phyloP scores from a whole-genome alignment of 305 asterid genomes.

The Stenogyne calaminthoides region DNA sequence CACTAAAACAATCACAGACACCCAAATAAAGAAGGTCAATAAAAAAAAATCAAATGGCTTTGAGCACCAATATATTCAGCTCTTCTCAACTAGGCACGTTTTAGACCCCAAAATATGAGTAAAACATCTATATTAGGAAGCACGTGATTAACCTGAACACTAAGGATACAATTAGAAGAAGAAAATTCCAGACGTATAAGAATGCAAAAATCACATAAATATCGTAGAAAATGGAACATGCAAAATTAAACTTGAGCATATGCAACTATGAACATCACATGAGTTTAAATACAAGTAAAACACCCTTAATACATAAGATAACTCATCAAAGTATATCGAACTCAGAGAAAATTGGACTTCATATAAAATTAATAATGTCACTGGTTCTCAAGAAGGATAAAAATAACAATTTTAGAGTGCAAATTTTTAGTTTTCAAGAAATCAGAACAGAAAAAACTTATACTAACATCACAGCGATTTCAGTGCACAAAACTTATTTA shows the following conservation, averaged over 20 bases:
- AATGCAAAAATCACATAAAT: background rate
- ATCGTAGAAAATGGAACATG: background rate
- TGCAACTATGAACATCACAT: background rate
- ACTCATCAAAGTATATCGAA: background rate
- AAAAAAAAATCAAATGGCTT: background rate
- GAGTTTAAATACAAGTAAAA: background rate
- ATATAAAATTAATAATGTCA: background rate
- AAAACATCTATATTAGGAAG: too few species aligned
- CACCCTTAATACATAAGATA: background rate
- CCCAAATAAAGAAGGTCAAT: background rate
- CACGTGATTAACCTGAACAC: constrained; percentile 11
- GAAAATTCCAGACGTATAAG: background rate
- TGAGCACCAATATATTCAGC: background rate
- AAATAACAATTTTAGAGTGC: background rate
- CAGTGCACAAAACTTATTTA: background rate
- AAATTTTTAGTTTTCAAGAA: background rate
- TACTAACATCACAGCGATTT: background rate
- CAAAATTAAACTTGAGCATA: background rate
- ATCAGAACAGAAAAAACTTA: background rate
- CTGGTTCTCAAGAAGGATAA: background rate
- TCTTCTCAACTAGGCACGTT: background rate
- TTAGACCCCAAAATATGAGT: background rate
- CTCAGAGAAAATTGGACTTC: background rate
- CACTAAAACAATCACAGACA: background rate
- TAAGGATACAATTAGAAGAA: background rate